Evolutionary conservation across 345 rosid genomes (phyloP), one percentile per base, ranked within the genome.

Genomic region (Clarkia xantiana): DNA sequence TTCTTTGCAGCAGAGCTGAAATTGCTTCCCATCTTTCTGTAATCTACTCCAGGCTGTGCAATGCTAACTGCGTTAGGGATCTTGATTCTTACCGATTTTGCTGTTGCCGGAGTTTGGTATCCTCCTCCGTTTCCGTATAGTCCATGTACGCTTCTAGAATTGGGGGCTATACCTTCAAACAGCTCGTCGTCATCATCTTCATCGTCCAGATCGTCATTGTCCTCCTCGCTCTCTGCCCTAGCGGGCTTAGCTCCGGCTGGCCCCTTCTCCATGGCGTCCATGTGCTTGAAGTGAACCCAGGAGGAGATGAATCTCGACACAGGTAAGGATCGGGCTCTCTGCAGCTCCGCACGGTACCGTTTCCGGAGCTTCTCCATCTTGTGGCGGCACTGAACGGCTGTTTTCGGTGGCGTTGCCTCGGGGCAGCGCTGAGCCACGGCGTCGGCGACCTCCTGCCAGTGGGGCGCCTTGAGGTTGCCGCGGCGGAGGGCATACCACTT

Each of bases 351-450:
- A 0, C 95, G 78, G 46, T 89, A 86, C 44, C 95, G 77, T 55
- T 89, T 79, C 12, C 97, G 76, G 2, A 89, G 88, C 69, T 89
- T 89, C 84, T 89, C 97, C 97, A 89, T 89, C 82, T 89, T 89
- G 62, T 89, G 97, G 1, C 95, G 83, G 58, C 97, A 89, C 76
- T 89, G 97, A 44, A 89, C 84, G 34, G 91, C 80, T 0, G 86
- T 89, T 66, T 89, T 89, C 42, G 76, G 60, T 38, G 75, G 86
- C 9, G 77, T 58, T 10, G 75, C 87, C 9, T 64, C 57, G 14
- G 95, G 94, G 20, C 95, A 89, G 15, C 71, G 68, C 11, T 36
- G 61, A 1, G 69, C 63, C 3, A 89, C 86, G 2, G 73, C 62
- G 41, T 80, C 88, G 17, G 95, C 97, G 3, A 89, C 95, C 15